Base-by-base conservation (phyloP, 148 eudicot species). In the Fagopyrum tataricum region DNA sequence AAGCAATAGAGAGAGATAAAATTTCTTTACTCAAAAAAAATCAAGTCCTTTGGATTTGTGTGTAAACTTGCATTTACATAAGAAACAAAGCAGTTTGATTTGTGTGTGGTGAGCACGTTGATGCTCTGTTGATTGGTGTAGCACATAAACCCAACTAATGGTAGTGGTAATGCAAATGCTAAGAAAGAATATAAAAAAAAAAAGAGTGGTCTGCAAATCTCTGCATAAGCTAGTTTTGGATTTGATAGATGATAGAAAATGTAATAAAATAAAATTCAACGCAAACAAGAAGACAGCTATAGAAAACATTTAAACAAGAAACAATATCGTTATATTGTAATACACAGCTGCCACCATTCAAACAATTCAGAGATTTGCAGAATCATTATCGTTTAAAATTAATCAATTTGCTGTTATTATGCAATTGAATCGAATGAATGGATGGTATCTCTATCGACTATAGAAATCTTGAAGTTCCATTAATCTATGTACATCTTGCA, bases 121-220 rank as follows among this genome's bases (percentile, higher is more conserved):
- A 10, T 2, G 39, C 39, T 58, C 37, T 58, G 37, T 58, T 58
- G 51, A 47, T 31, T 1, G 51, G 14, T 47, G 51, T 47, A 47
- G 51, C 9, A 14, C 56, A 51, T 51, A 4, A 20, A 12, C n/a
- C n/a, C 18, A 51, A 51, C 26, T n/a, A 20, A 20, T 55, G 24
- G 24, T 11, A 55, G 13, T 55, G 62, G 62, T 7, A 55, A 20
- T 17, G 62, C 62, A 55, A 1, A 55, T 55, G 24, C 21, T 6
- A 20, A 4, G 8, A 4, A 48, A 12, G 15, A 12, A 12, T 4
- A 48, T 2, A 48, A 48, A 5, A 12, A 48, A 48, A 15, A 9
- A 59, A 7, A 20, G 31, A 59, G 66, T 59, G 66, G 66, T 39
- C 66, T 23, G 66, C 66, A 59, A 1, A 59, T 59, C 66, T 56